Conservation (phyloP, 306 rosid species). For the Ammopiptanthus mongolicus region DNA sequence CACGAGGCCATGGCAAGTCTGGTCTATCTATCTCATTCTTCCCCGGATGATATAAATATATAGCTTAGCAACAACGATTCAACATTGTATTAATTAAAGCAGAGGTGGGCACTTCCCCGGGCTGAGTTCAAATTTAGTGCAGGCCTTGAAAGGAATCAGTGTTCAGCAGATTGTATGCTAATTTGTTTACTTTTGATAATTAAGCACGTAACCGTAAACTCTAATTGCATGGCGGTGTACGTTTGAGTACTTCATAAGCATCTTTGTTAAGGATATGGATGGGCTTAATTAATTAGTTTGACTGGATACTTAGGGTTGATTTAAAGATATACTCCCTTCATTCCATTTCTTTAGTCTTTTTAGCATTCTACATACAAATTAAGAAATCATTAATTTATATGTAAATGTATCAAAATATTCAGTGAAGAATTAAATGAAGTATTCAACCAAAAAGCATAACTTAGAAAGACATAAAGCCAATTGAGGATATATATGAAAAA, state of each 20-base stretch:
- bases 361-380: too few species aligned
- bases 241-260: constrained; percentile 22
- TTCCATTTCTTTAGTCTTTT: too few species aligned
- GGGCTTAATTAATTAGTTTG: constrained; percentile 39
- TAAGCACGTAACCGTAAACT: constrained; percentile 35
- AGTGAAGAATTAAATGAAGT: too few species aligned
- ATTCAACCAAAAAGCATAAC: too few species aligned
- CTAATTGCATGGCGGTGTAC: constrained; percentile 41
- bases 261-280: constrained; percentile 12
- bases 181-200: constrained; percentile 4
- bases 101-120: not conserved
- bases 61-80: constrained; percentile 10
- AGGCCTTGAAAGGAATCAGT: not conserved
- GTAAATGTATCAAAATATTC: too few species aligned
- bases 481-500: too few species aligned
- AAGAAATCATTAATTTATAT: too few species aligned
- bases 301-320: constrained; percentile 27
- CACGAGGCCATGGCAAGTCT: constrained; percentile 77
- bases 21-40: constrained; percentile 51
- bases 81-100: constrained; percentile 6
- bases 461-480: too few species aligned
- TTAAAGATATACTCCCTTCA: constrained; percentile 7
- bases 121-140: constrained; percentile 7
- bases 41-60: constrained; percentile 33
- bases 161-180: not conserved